phyloP scores from a whole-genome alignment of 768 basidiomycete species.

The Boletus rubropictus region DNA sequence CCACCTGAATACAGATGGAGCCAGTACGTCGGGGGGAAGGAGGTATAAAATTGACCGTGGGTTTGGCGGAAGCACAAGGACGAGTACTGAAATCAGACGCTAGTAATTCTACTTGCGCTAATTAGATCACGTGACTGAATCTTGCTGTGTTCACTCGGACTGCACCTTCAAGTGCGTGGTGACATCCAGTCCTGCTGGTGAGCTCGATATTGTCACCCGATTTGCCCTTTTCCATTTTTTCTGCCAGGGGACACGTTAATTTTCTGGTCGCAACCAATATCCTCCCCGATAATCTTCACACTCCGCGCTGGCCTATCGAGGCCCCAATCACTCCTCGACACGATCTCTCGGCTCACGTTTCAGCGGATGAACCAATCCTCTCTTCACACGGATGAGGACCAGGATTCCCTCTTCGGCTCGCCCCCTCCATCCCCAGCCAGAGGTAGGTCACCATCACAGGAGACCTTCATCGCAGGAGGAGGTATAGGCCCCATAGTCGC shows the following conservation, averaged over 20 bases:
- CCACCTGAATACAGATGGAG: background rate
- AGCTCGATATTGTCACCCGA: background rate
- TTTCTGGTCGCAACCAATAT: background rate
- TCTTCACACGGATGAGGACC: constrained; percentile 32
- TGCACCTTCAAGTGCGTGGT: background rate
- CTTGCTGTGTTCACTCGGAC: background rate
- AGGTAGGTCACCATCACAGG: constrained; percentile 75
- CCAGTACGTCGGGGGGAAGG: too few relatives aligned
- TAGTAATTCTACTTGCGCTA: background rate
- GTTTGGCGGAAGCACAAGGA: too few relatives aligned
- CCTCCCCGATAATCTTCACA: constrained; percentile 3
- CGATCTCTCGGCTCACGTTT: constrained; percentile 14
- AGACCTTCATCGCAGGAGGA: constrained; percentile 18
- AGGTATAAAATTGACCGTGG: too few relatives aligned
- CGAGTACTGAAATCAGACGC: too few relatives aligned
- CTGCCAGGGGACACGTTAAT: background rate
- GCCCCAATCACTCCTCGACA: constrained; percentile 11
- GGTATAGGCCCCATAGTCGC: constrained; percentile 10
- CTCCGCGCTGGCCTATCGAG: constrained; percentile 7
- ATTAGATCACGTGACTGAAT: background rate
- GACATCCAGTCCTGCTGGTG: background rate
- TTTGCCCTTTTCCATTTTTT: background rate
- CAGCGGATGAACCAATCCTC: constrained; percentile 17
- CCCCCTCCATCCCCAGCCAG: constrained; percentile 65
- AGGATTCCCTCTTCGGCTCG: constrained; percentile 74